Base-by-base conservation (phyloP, 2,329 filamentous ascomycete genomes). In the Diaporthe eres region DNA sequence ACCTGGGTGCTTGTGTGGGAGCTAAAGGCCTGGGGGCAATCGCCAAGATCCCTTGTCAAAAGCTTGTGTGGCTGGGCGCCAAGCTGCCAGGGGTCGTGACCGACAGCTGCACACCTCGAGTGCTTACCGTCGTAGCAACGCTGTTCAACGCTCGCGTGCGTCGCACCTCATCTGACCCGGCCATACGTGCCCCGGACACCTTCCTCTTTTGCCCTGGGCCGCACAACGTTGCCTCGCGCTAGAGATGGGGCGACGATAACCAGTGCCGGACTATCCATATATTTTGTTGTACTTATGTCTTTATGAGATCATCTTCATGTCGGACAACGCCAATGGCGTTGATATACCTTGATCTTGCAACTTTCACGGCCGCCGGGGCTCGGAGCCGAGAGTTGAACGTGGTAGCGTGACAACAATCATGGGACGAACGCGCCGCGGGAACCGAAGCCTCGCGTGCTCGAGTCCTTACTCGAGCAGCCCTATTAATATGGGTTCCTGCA, bases 41-140 rank as follows among this genome's bases (percentile, higher is more conserved):
- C 49, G 65, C 65, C 65, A 70, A 70, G 65, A 55, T 42, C 15
- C 65, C 65, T 70, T 70, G 65, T 70, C 65, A 55, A 70, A 70
- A 70, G 65, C 65, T 70, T 70, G 49, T 68, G 28, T 51, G 9
- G 65, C 49, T 51, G 49, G 65, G 65, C 65, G 65, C 65, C 65
- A 70, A 70, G 65, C 34, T 53, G 22, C 47, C 63, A n/a, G 63
- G 44, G 47, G 61, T 28, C n/a, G 17, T n/a, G 31, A 39, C 63
- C 10, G 31, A 68, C 47, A 68, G 25, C 31, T 68, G 63, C 31
- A 34, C n/a, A 28, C 37, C 37, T 12, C n/a, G 31, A 60, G 25
- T 57, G 15, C 15, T 44, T 13, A 42, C 34, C 6, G 34, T 34
- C 34, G 34, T 39, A 60, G 9, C 39, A 28, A 63, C 13, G 28